Conservation (phyloP, 2,329 filamentous ascomycete genomes). For the Xylaria sp. region DNA sequence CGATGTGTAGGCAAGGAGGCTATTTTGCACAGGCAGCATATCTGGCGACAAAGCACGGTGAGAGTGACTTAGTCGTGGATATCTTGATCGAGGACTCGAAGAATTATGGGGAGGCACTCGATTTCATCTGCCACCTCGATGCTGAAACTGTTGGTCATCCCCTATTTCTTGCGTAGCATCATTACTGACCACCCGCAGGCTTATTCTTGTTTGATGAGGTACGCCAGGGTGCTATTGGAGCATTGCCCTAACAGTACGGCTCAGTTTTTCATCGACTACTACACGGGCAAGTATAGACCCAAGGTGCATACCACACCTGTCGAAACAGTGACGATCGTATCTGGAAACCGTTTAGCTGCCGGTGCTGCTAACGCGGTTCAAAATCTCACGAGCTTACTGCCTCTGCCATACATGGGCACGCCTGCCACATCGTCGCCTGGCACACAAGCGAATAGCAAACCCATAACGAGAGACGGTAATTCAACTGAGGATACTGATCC, state of each 20-base stretch:
- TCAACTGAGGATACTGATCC: conserved; percentile 44
- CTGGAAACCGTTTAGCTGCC: conserved; percentile 43
- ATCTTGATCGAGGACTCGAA: conserved; percentile 95
- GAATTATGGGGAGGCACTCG: conserved; percentile 78
- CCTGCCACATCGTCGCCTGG: conserved; percentile 51
- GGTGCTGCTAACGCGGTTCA: conserved; percentile 73
- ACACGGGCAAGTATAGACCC: conserved; percentile 76
- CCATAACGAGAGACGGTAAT: conserved; percentile 49
- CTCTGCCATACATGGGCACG: conserved; percentile 77
- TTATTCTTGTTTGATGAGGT: conserved; percentile 89
- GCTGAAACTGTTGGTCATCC: conserved; percentile 59
- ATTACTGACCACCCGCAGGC: conserved; percentile 47
- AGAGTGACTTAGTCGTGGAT: conserved; percentile 89
- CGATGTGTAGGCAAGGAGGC: conserved; percentile 94
- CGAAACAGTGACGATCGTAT: conserved; percentile 35
- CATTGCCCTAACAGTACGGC: conserved; percentile 80
- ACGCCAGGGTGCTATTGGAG: conserved; percentile 82
- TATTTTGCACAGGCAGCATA: conserved; percentile 97
- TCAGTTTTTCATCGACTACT: conserved; percentile 88
- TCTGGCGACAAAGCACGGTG: conserved; percentile 86
- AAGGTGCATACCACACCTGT: conserved; percentile 52
- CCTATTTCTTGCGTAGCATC: neutral
- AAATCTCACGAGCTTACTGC: conserved; percentile 76
- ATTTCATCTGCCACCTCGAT: conserved; percentile 86
- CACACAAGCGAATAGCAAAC: conserved; percentile 44